Evolutionary conservation across 1,284 basidiomycete genomes (phyloP).

Genomic region (Ustilago sp.): DNA sequence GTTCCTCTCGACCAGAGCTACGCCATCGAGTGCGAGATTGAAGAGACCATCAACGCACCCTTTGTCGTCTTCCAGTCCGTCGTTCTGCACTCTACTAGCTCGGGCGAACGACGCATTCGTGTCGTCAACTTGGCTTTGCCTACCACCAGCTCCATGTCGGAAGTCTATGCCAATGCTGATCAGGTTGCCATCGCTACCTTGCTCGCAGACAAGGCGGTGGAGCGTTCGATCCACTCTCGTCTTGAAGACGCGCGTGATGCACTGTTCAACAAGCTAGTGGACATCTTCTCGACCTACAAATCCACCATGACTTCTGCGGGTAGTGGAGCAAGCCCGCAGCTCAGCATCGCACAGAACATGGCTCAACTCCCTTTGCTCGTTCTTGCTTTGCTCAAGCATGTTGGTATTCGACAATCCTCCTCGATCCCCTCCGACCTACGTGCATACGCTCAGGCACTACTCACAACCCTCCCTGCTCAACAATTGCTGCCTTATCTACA

Average conservation of each 20-base stretch:
- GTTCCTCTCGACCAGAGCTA: slow-evolving; percentile 98
- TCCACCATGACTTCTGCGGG: slow-evolving; percentile 94
- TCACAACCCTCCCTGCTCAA: slow-evolving; percentile 92
- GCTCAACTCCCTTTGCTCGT: slow-evolving; percentile 91
- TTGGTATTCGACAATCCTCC: slow-evolving; percentile 91
- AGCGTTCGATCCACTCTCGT: slow-evolving; percentile 84
- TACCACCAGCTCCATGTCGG: slow-evolving; percentile 90
- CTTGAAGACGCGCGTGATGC: slow-evolving; percentile 93
- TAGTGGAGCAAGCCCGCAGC: slow-evolving; percentile 90
- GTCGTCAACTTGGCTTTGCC: slow-evolving; percentile 93
- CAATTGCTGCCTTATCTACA: slow-evolving; percentile 92
- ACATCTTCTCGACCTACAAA: slow-evolving; percentile 93
- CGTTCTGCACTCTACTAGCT: slow-evolving; percentile 94
- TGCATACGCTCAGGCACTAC: slow-evolving; percentile 91
- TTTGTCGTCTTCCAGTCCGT: slow-evolving; percentile 97
- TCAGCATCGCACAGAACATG: slow-evolving; percentile 91
- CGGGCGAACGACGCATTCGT: slow-evolving; percentile 94
- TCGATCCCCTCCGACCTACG: slow-evolving; percentile 96
- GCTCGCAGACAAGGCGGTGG: slow-evolving; percentile 96
- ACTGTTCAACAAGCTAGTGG: slow-evolving; percentile 89
- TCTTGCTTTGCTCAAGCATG: slow-evolving; percentile 93
- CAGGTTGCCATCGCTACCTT: slow-evolving; percentile 90
- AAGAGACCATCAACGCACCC: slow-evolving; percentile 90
- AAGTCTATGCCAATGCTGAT: slow-evolving; percentile 94
- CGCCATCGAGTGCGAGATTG: slow-evolving; percentile 95